A percentile compares a stretch with the other conserved stretches of the same genome.
Conservation (phyloP, 371 early-diverging fungal genomes). For the Zancudomyces culisetae region DNA sequence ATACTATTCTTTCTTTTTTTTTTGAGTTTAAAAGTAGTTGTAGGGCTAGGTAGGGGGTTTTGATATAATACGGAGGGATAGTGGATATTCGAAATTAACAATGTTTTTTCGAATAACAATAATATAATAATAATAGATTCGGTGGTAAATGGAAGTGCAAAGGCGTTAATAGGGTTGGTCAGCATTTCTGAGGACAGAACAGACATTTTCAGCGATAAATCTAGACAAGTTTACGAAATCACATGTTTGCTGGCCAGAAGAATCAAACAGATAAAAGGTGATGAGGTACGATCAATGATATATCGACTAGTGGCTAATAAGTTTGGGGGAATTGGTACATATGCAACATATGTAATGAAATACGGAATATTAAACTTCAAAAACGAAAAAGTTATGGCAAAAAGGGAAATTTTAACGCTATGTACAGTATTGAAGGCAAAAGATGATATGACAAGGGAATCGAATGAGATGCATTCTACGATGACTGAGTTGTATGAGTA, state of each 20-base stretch:
- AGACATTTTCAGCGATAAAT: too few species aligned
- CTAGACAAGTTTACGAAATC: background rate
- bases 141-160: too few species aligned
- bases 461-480: constrained; percentile 1
- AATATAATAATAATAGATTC: too few species aligned
- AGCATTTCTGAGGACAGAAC: too few species aligned
- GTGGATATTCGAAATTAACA: too few species aligned
- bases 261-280: background rate
- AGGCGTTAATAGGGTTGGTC: too few species aligned
- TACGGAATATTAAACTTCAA: constrained; percentile 48
- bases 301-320: background rate
- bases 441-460: background rate
- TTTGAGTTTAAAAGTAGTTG: too few species aligned
- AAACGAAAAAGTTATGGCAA: constrained; percentile 27
- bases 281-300: background rate
- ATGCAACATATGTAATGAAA: constrained; percentile 70
- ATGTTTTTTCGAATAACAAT: too few species aligned
- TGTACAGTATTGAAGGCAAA: background rate
- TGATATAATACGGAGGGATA: too few species aligned
- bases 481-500: constrained; percentile 36
- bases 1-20: too few species aligned
- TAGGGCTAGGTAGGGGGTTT: too few species aligned
- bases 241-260: background rate
- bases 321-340: constrained; percentile 9
- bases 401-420: constrained; percentile 2